These are phyloP conservation scores for Cylindrotheca closterium DNA, from an alignment of 108 stramenopile genomes.

Conservation along the genomic window DNA sequence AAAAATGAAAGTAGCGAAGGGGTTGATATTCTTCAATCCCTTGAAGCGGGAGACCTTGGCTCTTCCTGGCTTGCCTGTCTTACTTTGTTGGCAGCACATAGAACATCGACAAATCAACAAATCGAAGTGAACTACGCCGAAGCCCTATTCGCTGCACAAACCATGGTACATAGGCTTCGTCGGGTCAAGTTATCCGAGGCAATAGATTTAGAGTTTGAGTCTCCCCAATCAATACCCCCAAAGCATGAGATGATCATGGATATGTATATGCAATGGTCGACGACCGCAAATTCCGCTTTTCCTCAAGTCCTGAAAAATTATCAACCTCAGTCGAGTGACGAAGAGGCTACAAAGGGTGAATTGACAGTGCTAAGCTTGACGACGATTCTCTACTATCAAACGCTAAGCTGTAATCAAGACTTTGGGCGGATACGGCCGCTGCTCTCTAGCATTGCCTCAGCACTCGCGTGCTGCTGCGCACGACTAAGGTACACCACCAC, in stretches of 20 bases:
- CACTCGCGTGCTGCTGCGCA: constrained; percentile 52
- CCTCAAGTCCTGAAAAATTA: constrained; percentile 11
- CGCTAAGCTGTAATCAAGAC: constrained; percentile 9
- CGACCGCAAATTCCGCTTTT: constrained; percentile 5
- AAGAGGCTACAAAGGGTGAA: constrained; percentile 69
- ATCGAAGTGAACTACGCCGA: constrained; percentile 36
- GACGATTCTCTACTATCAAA: constrained; percentile 34
- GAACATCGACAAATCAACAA: neutral
- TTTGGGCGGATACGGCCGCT: constrained; percentile 39
- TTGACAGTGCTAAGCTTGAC: constrained; percentile 53
- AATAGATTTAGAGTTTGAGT: constrained; percentile 60
- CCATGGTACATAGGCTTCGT: constrained; percentile 52
- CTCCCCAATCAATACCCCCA: constrained; percentile 24
- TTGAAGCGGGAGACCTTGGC: constrained; percentile 27
- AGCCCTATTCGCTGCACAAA: constrained; percentile 63
- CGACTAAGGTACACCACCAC: constrained; percentile 59
- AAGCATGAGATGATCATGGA: constrained; percentile 25
- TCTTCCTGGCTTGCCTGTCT: constrained; percentile 59
- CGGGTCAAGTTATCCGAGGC: constrained; percentile 48
- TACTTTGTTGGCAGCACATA: constrained; percentile 23
- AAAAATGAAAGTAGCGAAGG: constrained; percentile 14
- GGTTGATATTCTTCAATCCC: constrained; percentile 1
- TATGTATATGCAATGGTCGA: constrained; percentile 10
- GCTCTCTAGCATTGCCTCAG: constrained; percentile 57
- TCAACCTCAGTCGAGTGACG: constrained; percentile 17